phyloP scores from a whole-genome alignment of 1,139 yeast genomes.

The Kodamaea arcana region DNA sequence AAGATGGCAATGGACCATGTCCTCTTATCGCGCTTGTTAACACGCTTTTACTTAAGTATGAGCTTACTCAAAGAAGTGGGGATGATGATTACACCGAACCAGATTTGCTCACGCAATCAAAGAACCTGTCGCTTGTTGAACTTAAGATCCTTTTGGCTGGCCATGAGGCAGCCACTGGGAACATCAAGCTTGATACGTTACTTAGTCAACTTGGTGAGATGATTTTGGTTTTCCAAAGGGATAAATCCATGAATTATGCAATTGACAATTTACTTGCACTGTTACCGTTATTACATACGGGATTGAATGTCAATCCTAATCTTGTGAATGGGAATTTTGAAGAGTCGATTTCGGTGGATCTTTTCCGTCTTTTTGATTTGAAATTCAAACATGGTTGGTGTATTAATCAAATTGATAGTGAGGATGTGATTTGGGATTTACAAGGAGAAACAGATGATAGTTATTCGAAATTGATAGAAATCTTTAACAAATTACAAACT shows the following conservation, averaged over 20 bases:
- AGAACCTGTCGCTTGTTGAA: conserved; percentile 11
- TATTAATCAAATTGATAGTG: conserved; percentile 23
- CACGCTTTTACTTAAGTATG: conserved; percentile 52
- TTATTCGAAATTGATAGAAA: conserved; percentile 17
- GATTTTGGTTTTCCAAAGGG: conserved; percentile 25
- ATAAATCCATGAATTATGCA: conserved; percentile 15
- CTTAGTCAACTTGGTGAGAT: conserved; percentile 45
- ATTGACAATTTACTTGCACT: conserved; percentile 39
- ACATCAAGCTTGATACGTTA: conserved; percentile 28
- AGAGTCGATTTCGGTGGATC: conserved; percentile 30
- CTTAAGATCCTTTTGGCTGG: conserved; percentile 25
- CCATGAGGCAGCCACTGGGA: conserved; percentile 16
- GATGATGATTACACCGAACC: conserved; percentile 6
- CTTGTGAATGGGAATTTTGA: conserved; percentile 60
- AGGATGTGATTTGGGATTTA: conserved; percentile 12
- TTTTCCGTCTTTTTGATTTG: conserved; percentile 40
- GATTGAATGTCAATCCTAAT: conserved; percentile 69
- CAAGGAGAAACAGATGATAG: conserved; percentile 9
- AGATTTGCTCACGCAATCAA: conserved; percentile 9
- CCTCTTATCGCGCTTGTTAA: conserved; percentile 82
- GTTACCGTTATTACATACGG: conserved; percentile 67
- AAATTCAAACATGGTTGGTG: conserved; percentile 53
- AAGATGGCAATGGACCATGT: conserved; percentile 84
- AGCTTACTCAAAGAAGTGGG: conserved; percentile 17
- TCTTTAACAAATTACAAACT: conserved; percentile 28